Conservation (phyloP, 1,139 yeast genomes). For the Yamadazyma triangularis region DNA sequence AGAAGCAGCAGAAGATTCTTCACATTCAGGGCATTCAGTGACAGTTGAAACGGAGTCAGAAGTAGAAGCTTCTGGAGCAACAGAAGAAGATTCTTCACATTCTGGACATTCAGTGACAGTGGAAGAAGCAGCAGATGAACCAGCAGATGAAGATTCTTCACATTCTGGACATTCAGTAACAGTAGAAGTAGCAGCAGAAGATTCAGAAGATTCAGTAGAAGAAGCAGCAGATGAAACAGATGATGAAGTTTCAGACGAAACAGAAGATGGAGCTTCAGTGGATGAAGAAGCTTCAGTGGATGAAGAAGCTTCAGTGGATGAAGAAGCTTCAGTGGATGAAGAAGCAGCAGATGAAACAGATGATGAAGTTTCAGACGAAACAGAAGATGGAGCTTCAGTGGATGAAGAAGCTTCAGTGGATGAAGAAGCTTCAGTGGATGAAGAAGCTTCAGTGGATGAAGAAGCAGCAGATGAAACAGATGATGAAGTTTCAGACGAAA, state of each 20-base stretch:
- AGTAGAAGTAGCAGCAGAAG: constrained; percentile 30
- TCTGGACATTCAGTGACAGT: constrained; percentile 2
- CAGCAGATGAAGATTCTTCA: constrained; percentile 3
- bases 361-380: constrained; percentile 6
- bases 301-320: constrained; percentile 4
- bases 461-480: not conserved
- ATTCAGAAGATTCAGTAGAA: constrained; percentile 22
- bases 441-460: constrained; percentile 1
- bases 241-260: constrained; percentile 7
- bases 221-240: constrained; percentile 10
- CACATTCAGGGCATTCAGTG: constrained; percentile 3
- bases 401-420: constrained; percentile 2
- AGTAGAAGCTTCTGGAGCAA: constrained; percentile 1
- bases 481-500: constrained; percentile 2
- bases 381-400: constrained; percentile 4
- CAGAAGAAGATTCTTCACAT: constrained; percentile 1
- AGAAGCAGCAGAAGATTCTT: constrained; percentile 9
- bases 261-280: constrained; percentile 7
- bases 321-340: constrained; percentile 1
- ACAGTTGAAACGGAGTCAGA: constrained; percentile 5
- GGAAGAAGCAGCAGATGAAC: constrained; percentile 4
- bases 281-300: constrained; percentile 1
- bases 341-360: constrained; percentile 2
- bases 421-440: constrained; percentile 1
- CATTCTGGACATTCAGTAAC: constrained; percentile 31